Base-by-base conservation (phyloP, 2,329 filamentous ascomycete species). In the Apiospora arundinis region DNA sequence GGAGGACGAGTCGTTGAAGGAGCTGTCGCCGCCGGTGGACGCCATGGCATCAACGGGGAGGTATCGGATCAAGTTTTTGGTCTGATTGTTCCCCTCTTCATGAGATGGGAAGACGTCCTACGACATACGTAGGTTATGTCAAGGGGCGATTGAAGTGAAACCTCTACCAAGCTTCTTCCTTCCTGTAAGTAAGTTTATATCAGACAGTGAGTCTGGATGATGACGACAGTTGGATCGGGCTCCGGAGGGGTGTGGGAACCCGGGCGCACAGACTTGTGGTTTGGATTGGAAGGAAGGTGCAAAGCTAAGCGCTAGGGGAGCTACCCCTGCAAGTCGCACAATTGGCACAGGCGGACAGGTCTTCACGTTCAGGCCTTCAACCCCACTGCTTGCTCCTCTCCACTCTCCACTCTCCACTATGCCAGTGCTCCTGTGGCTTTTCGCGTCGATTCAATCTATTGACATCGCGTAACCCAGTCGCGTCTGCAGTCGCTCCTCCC, bases 391-490 rank as follows among this genome's bases (percentile, higher is more conserved):
- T 48, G 4, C 46, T 11, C 8, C n/a, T n/a, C n/a, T n/a, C n/a
- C 48, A 11, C 48, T n/a, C n/a, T n/a, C n/a, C n/a, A n/a, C n/a
- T n/a, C n/a, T 5, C 5, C 23, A 52, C 48, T 37, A 16, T 9
- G 9, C 40, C 37, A 40, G 4, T 40, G 37, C 40, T 42, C 9
- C 74, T 70, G 48, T 68, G 18, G 3, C 56, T 49, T 16, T 71
- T 42, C 42, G 69, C 69, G 67, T 71, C 45, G 44, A 48, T 48
- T 68, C 66, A 68, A 68, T 48, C 37, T 46, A 46, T 68, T 68
- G 66, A 48, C 44, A 68, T 45, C 66, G 66, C 44, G 56, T 63
- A 63, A 32, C n/a, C 66, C 25, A 37, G 66, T 68, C 44, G 66
- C 66, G 66, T 68, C 44, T 60, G 21, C 56, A n/a, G 32, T 63